These are phyloP conservation scores for Withania somnifera DNA, from an alignment of 305 asterid species.

Conservation along the genomic window DNA sequence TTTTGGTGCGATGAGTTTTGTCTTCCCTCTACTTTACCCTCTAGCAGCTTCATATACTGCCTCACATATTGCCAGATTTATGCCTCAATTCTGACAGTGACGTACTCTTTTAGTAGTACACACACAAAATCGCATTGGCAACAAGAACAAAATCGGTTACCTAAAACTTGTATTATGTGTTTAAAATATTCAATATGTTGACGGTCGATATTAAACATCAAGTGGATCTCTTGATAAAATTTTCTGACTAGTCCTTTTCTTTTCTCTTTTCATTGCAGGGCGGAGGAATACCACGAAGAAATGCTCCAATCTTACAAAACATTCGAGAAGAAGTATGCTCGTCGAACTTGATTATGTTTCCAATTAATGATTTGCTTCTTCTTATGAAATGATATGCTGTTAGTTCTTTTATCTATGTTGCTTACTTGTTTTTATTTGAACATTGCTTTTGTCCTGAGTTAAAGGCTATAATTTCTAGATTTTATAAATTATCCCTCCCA, in stretches of 20 bases:
- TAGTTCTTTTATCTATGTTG: neutral
- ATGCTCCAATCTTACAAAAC: conserved; percentile 67
- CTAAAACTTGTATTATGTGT: neutral
- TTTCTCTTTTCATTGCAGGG: conserved; percentile 40
- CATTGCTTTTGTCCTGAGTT: neutral
- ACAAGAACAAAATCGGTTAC: neutral
- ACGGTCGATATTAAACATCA: neutral
- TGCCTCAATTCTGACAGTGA: neutral
- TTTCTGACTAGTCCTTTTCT: neutral
- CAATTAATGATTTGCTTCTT: neutral
- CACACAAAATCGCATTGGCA: neutral
- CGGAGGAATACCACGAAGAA: conserved; percentile 89
- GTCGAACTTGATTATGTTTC: conserved; percentile 8
- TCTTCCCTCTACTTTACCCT: neutral
- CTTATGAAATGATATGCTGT: neutral
- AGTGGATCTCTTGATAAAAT: neutral
- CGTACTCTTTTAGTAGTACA: neutral
- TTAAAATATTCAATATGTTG: neutral
- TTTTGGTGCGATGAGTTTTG: neutral
- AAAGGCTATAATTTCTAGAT: neutral
- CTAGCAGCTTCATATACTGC: neutral
- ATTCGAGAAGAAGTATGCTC: conserved; percentile 79
- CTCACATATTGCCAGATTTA: neutral
- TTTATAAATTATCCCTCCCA: neutral
- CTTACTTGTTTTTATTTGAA: neutral